Percentiles rank a stretch among this genome's conserved stretches.
Evolutionary conservation across 2,329 filamentous ascomycete genomes (phyloP).

Genomic region (Pseudocercospora musae): DNA sequence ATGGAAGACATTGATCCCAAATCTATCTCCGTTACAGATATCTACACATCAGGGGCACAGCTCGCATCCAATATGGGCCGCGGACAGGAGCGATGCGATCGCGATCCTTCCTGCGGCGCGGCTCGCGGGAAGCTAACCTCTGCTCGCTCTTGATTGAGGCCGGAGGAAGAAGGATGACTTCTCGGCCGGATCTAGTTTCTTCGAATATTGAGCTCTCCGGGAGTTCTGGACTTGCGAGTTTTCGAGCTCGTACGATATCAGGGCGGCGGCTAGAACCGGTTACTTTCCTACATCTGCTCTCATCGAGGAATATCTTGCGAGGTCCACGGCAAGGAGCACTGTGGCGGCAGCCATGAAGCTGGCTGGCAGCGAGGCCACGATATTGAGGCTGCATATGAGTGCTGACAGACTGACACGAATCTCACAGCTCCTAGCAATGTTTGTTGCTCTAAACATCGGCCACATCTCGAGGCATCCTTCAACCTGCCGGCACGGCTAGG

Average conservation of each 20-base stretch:
- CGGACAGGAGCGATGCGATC: too few relatives aligned
- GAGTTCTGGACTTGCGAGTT: neutral
- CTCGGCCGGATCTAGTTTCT: neutral
- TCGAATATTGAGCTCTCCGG: neutral
- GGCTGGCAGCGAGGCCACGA: neutral
- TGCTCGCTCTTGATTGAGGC: neutral
- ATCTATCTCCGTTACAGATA: neutral
- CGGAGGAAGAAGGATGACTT: neutral
- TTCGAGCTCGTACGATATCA: neutral
- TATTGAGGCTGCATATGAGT: neutral
- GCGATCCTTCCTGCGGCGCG: neutral
- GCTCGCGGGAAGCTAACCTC: neutral
- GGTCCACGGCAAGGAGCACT: neutral
- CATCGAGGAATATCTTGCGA: too few relatives aligned
- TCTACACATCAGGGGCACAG: neutral
- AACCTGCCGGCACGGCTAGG: too few relatives aligned
- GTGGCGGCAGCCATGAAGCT: neutral
- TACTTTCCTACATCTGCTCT: too few relatives aligned
- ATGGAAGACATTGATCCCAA: neutral
- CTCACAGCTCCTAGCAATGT: too few relatives aligned
- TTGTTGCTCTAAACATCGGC: too few relatives aligned
- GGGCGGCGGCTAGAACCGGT: too few relatives aligned
- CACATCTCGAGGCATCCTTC: too few relatives aligned
- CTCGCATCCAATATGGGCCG: neutral
- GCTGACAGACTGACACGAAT: too few relatives aligned